Evolutionary conservation across 371 early-diverging fungal genomes (phyloP).

Genomic region (Sporodiniella umbellata): DNA sequence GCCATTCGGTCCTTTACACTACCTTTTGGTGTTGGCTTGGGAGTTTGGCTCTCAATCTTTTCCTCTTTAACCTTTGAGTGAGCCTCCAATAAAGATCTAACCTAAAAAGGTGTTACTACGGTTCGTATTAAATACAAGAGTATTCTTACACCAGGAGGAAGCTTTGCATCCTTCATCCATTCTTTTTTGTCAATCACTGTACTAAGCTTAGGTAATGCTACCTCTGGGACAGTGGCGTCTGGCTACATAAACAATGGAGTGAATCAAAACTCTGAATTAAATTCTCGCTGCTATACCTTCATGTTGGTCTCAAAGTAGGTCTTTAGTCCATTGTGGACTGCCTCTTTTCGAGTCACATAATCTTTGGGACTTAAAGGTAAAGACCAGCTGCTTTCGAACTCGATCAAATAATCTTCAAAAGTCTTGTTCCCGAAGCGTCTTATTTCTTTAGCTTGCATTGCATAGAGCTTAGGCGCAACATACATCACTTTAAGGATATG

Average conservation of each 20-base stretch:
- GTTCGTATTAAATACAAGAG: neutral
- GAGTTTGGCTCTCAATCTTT: conserved; percentile 10
- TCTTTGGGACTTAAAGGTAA: conserved; percentile 32
- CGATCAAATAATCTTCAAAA: conserved; percentile 28
- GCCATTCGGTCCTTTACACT: conserved; percentile 32
- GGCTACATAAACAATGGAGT: conserved; percentile 5
- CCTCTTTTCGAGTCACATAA: conserved; percentile 20
- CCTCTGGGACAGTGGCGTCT: conserved; percentile 35
- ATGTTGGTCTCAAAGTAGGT: conserved; percentile 23
- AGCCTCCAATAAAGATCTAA: conserved; percentile 21
- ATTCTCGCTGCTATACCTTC: neutral
- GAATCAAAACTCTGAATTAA: neutral
- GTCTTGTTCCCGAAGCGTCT: conserved; percentile 21
- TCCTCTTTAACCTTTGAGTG: conserved; percentile 27
- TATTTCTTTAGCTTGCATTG: conserved; percentile 23
- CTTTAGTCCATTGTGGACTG: conserved; percentile 12
- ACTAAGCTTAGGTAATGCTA: conserved; percentile 25
- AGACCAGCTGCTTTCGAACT: conserved; percentile 25
- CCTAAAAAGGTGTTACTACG: conserved; percentile 8
- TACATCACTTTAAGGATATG: conserved; percentile 33
- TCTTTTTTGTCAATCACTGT: conserved; percentile 27
- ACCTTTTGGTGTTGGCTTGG: conserved; percentile 24
- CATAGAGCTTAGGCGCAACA: conserved; percentile 30
- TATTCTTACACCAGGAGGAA: conserved; percentile 32
- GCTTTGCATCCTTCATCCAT: conserved; percentile 28